phyloP scores from a whole-genome alignment of 1,284 basidiomycete species.

The Phaffia rhodozyma region DNA sequence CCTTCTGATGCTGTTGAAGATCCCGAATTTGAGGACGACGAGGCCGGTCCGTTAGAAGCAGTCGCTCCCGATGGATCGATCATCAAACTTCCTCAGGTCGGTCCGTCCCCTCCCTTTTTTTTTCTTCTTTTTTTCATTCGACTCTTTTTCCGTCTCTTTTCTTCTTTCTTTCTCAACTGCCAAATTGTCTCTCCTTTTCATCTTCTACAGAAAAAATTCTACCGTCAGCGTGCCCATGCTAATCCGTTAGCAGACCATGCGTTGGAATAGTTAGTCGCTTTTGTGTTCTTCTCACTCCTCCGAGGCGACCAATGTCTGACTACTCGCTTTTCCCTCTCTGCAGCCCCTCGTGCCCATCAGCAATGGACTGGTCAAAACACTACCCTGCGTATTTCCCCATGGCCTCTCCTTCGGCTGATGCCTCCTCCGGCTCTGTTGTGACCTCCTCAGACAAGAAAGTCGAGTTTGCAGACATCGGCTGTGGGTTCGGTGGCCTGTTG shows the following conservation, averaged over 20 bases:
- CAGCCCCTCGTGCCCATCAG: conserved; percentile 59
- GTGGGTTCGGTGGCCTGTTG: conserved; percentile 91
- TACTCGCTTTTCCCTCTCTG: not conserved
- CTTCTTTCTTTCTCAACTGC: not conserved
- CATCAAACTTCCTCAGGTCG: conserved; percentile 17
- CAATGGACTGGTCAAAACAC: conserved; percentile 74
- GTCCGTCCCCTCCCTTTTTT: not conserved
- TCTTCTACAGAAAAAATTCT: conserved; percentile 70
- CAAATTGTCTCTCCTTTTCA: not conserved
- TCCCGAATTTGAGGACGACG: conserved; percentile 4
- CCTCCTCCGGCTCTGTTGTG: conserved; percentile 6
- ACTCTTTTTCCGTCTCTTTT: not conserved
- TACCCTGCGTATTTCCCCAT: conserved; percentile 58
- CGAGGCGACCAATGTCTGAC: not conserved
- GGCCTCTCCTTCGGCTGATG: conserved; percentile 21
- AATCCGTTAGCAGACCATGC: conserved; percentile 97
- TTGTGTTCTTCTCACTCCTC: not conserved
- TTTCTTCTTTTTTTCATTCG: not conserved
- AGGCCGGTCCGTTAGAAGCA: not conserved
- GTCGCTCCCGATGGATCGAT: conserved; percentile 11
- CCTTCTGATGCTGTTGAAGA: conserved; percentile 3
- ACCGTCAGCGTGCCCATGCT: conserved; percentile 92
- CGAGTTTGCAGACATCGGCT: conserved; percentile 94
- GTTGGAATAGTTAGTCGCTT: conserved; percentile 54
- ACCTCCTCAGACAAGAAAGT: conserved; percentile 44